These are phyloP conservation scores for Mortierella sp. DNA, from an alignment of 371 early-diverging fungal genomes.

Conservation along the genomic window DNA sequence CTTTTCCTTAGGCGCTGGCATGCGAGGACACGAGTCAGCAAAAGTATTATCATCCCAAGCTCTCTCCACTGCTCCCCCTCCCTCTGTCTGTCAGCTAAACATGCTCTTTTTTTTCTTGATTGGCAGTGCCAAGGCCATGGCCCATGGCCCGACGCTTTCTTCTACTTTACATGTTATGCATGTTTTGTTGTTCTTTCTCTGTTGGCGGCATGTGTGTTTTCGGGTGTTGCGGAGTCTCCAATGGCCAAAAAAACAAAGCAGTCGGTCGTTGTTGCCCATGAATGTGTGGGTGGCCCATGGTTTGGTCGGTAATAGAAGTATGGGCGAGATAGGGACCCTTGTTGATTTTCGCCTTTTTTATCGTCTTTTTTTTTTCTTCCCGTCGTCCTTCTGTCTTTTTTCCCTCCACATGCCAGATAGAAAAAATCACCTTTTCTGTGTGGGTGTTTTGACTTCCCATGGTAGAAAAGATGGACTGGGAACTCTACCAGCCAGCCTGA, in stretches of 20 bases:
- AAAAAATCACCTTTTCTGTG: not conserved
- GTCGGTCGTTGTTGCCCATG: not conserved
- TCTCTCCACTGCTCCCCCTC: not conserved
- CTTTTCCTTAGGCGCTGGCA: not conserved
- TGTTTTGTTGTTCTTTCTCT: not conserved
- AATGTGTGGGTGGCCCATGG: not conserved
- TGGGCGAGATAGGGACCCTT: not conserved
- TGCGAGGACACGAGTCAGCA: conserved; percentile 8
- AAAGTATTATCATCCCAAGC: not conserved
- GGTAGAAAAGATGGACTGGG: not conserved
- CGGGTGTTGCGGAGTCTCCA: not conserved
- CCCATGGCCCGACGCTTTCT: not conserved
- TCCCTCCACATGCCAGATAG: conserved; percentile 2
- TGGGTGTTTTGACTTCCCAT: not conserved
- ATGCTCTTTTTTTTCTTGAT: not conserved
- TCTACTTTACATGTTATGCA: not conserved
- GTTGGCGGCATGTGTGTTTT: not conserved
- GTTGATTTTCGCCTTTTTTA: not conserved
- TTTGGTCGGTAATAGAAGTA: not conserved
- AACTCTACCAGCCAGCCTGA: not conserved
- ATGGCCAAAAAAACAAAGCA: not conserved
- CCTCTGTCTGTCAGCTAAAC: not conserved
- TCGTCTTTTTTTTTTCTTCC: not conserved
- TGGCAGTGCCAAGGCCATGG: not conserved
- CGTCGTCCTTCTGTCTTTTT: not conserved